These are phyloP conservation scores for Macadamia tetraphylla DNA, from an alignment of 164 flowering plant genomes.

Conservation along the genomic window DNA sequence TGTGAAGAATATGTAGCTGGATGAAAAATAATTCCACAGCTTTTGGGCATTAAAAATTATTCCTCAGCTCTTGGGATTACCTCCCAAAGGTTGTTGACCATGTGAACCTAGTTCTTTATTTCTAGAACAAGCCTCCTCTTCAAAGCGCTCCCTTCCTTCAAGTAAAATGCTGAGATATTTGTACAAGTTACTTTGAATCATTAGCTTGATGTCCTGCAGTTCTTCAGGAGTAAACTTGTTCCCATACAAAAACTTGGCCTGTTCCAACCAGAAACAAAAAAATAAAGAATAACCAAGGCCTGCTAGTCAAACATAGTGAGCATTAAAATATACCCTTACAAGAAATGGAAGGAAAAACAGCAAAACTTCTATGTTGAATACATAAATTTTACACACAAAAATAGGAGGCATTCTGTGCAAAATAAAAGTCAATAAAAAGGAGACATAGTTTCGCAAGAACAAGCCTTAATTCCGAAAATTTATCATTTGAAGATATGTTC, in stretches of 20 bases:
- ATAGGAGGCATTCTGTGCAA: too few species aligned
- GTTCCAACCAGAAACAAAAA: background rate
- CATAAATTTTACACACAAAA: too few species aligned
- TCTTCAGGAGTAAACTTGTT: slow-evolving; percentile 71
- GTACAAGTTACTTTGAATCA: slow-evolving; percentile 98
- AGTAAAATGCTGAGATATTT: slow-evolving; percentile 89
- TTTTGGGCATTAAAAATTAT: too few species aligned
- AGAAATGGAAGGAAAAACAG: too few species aligned
- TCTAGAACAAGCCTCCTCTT: slow-evolving; percentile 65
- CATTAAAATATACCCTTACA: too few species aligned
- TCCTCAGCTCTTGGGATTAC: slow-evolving; percentile 18
- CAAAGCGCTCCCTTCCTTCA: slow-evolving; percentile 94
- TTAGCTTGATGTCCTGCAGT: slow-evolving; percentile 72
- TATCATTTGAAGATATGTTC: too few species aligned
- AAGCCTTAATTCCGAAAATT: too few species aligned
- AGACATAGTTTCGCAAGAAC: too few species aligned
- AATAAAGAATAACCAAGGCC: too few species aligned
- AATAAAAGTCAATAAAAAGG: too few species aligned
- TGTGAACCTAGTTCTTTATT: slow-evolving; percentile 18
- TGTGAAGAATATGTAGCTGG: background rate
- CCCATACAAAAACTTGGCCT: slow-evolving; percentile 92
- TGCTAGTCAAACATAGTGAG: too few species aligned
- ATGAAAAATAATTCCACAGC: background rate
- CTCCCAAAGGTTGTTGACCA: slow-evolving; percentile 38
- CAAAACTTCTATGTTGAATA: too few species aligned